Conservation (phyloP, 192 early-diverging fungal species). For the Entomortierella parvispora region DNA sequence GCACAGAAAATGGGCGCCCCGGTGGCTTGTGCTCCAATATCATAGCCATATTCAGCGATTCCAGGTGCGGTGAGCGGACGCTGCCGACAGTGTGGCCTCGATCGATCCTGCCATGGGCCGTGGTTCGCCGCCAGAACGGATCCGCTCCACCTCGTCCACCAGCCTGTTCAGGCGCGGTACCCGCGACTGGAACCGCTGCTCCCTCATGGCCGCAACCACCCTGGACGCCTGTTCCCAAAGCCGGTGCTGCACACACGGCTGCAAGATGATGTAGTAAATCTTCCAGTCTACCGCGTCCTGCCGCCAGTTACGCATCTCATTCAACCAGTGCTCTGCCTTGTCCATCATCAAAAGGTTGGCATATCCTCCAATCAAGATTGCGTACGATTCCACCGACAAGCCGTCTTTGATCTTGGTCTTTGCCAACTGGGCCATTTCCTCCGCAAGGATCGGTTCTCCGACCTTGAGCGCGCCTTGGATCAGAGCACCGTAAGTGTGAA, state of each 20-base stretch:
- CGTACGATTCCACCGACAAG: conserved; percentile 28
- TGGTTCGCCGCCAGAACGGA: background rate
- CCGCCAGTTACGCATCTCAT: conserved; percentile 8
- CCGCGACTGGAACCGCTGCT: conserved; percentile 6
- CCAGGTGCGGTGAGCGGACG: too few relatives aligned
- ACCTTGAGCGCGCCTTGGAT: conserved; percentile 38
- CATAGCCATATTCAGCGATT: too few relatives aligned
- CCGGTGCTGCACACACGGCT: conserved; percentile 24
- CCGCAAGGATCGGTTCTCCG: conserved; percentile 15
- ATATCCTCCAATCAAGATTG: conserved; percentile 40
- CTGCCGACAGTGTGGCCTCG: too few relatives aligned
- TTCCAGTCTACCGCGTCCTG: conserved; percentile 10
- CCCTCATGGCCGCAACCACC: conserved; percentile 23
- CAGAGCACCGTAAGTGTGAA: conserved; percentile 40
- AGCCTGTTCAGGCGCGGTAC: conserved; percentile 24
- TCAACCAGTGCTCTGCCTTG: conserved; percentile 27
- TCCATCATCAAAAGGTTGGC: conserved; percentile 29
- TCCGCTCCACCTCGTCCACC: conserved; percentile 13
- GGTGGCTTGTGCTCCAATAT: too few relatives aligned
- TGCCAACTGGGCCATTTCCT: conserved; percentile 32
- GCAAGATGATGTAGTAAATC: conserved; percentile 16
- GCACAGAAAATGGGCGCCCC: too few relatives aligned
- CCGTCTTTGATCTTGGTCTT: conserved; percentile 11
- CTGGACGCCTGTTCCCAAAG: conserved; percentile 18
- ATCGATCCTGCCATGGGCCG: background rate